Conservation (phyloP, 306 rosid genomes). For the Styphnolobium japonicum region DNA sequence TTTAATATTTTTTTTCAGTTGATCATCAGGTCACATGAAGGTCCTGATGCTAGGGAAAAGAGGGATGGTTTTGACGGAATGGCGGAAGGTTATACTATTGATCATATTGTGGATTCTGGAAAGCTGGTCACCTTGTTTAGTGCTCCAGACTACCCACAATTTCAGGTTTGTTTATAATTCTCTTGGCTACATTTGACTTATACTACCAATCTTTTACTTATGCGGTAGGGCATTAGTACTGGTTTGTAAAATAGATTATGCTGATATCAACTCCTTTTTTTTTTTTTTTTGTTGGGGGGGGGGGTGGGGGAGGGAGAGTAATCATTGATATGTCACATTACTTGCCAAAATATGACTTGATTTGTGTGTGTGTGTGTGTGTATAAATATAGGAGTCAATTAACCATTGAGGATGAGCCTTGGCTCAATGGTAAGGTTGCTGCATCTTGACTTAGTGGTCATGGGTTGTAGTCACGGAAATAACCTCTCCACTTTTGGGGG, state of each 20-base stretch:
- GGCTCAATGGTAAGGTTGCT: background rate
- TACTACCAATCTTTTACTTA: background rate
- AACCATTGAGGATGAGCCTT: background rate
- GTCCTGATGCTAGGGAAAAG: constrained; percentile 94
- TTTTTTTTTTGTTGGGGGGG: too few relatives aligned
- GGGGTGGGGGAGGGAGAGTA: background rate
- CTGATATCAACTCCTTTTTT: background rate
- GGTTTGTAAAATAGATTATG: background rate
- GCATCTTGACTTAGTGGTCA: background rate
- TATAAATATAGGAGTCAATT: constrained; percentile 4
- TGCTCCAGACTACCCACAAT: constrained; percentile 96
- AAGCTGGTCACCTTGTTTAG: constrained; percentile 81
- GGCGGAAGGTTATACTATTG: constrained; percentile 84
- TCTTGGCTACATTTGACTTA: background rate
- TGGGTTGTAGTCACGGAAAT: background rate
- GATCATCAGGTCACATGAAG: constrained; percentile 93
- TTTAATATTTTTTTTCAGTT: constrained; percentile 48
- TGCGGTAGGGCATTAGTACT: background rate
- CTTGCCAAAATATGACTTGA: background rate
- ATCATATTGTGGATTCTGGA: constrained; percentile 88
- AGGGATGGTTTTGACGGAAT: constrained; percentile 78
- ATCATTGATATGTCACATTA: background rate
- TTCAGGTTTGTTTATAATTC: constrained; percentile 58
- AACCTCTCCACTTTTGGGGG: background rate
- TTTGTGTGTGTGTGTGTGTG: too few relatives aligned